Evolutionary conservation across 768 basidiomycete species (phyloP).

Genomic region (Lentinula sp.): DNA sequence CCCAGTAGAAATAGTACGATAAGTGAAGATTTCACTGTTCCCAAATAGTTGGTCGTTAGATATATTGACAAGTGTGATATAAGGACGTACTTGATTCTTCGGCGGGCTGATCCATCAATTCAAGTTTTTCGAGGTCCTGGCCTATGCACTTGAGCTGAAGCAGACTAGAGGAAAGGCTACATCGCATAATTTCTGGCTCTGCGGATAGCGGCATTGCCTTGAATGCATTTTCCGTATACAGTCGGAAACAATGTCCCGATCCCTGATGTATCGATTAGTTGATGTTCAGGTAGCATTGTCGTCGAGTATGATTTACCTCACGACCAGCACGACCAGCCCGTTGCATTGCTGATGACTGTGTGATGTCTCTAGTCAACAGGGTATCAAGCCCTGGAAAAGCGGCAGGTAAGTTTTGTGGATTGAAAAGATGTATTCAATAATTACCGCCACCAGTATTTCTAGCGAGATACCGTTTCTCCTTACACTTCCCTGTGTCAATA

Average conservation of each 20-base stretch:
- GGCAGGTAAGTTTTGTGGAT: not conserved
- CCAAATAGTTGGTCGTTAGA: not conserved
- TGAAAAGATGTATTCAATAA: constrained; percentile 3
- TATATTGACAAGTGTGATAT: not conserved
- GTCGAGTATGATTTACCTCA: constrained; percentile 46
- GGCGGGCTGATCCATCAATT: constrained; percentile 88
- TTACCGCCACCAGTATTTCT: constrained; percentile 63
- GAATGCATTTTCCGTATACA: constrained; percentile 86
- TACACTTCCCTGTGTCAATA: constrained; percentile 93
- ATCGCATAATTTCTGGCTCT: constrained; percentile 89
- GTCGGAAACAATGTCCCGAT: constrained; percentile 80
- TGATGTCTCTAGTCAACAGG: constrained; percentile 74
- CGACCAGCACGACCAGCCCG: constrained; percentile 96
- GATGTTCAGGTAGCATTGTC: not conserved
- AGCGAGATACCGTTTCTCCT: constrained; percentile 85
- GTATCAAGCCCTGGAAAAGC: constrained; percentile 73
- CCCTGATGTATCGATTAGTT: constrained; percentile 37
- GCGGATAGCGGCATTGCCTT: constrained; percentile 55
- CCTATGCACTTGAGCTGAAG: constrained; percentile 83
- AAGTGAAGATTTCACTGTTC: constrained; percentile 53
- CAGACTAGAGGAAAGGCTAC: constrained; percentile 75
- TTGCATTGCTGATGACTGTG: constrained; percentile 87
- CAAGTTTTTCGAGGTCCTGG: constrained; percentile 73
- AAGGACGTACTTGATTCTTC: constrained; percentile 58
- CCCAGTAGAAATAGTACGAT: constrained; percentile 74